phyloP scores from a whole-genome alignment of 495 filamentous ascomycete genomes.

The Arthonia radiata region DNA sequence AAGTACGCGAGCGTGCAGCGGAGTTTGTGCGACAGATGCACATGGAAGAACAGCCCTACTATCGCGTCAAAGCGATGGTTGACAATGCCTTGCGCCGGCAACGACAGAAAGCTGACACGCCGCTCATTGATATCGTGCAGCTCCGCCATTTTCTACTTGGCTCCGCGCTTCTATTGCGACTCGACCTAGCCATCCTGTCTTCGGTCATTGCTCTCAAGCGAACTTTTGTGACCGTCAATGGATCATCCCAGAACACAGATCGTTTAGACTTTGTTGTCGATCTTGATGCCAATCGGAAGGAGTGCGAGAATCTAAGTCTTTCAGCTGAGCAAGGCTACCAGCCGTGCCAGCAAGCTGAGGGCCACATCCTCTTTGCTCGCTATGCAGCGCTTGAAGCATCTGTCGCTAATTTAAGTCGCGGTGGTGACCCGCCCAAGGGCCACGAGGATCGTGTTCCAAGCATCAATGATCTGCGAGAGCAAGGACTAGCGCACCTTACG shows the following conservation, averaged over 20 bases:
- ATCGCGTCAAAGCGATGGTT: conserved; percentile 27
- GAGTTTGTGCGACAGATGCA: conserved; percentile 20
- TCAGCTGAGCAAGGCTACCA: too few relatives aligned
- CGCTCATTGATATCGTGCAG: conserved; percentile 15
- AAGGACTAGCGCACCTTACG: conserved; percentile 4
- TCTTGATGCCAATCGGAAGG: conserved; percentile 5
- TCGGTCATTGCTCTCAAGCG: conserved; percentile 20
- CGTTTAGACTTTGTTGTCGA: too few relatives aligned
- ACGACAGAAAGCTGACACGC: neutral
- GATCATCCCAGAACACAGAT: too few relatives aligned
- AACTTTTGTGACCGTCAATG: neutral
- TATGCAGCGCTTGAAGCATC: conserved; percentile 12
- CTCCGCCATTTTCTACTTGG: conserved; percentile 23
- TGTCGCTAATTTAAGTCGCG: too few relatives aligned
- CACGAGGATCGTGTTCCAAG: neutral
- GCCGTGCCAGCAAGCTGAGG: conserved; percentile 9
- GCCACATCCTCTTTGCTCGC: conserved; percentile 12
- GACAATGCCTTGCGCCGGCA: conserved; percentile 19
- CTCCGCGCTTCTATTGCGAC: conserved; percentile 24
- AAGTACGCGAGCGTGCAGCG: too few relatives aligned
- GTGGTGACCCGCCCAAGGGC: too few relatives aligned
- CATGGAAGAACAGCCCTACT: conserved; percentile 34
- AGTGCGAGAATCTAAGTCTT: too few relatives aligned
- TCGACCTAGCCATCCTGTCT: conserved; percentile 28
- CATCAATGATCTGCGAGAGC: conserved; percentile 2